phyloP scores from a whole-genome alignment of 345 rosid genomes.

The Eucalyptus sideroxylon region DNA sequence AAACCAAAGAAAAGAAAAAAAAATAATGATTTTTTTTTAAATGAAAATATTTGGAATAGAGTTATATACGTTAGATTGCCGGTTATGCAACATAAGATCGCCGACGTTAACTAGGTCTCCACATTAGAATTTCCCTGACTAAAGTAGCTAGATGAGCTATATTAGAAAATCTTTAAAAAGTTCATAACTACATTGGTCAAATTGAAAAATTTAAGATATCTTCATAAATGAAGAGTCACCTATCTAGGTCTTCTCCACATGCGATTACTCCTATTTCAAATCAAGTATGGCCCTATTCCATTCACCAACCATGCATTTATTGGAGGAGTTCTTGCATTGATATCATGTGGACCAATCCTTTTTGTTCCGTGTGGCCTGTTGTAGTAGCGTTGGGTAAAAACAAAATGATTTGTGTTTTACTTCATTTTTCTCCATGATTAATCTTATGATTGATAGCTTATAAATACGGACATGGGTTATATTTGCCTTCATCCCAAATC shows the following conservation, averaged over 20 bases:
- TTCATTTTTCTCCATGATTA: neutral
- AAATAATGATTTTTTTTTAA: neutral
- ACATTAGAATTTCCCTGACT: neutral
- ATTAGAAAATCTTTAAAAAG: neutral
- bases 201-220: neutral
- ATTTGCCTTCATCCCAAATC: neutral
- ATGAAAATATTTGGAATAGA: neutral
- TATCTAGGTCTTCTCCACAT: too few relatives aligned
- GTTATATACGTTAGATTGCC: fast-evolving
- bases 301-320: neutral
- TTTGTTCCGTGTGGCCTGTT: neutral
- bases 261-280: neutral
- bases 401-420: neutral
- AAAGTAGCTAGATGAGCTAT: fast-evolving
- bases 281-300: neutral
- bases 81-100: fast-evolving
- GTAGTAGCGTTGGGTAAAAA: neutral
- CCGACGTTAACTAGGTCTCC: fast-evolving
- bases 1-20: too few relatives aligned
- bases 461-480: neutral
- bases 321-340: neutral
- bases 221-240: neutral
- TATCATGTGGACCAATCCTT: neutral
- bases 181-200: neutral
- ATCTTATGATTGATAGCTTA: neutral